phyloP scores from a whole-genome alignment of 805 yeast species.

The Hanseniaspora lachancei region DNA sequence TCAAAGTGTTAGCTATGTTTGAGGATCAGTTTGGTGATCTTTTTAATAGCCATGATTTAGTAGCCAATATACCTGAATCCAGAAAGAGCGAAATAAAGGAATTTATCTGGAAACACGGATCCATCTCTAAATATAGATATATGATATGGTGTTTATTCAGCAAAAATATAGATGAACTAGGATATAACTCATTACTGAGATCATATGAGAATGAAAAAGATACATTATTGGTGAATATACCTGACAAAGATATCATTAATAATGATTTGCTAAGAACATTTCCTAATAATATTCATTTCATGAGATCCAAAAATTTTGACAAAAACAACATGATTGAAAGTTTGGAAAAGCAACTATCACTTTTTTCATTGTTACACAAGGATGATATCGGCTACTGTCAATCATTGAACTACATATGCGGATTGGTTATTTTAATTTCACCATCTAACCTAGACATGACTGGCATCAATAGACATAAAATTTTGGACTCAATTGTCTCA shows the following conservation, averaged over 20 bases:
- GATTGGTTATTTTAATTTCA: conserved; percentile 57
- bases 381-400: conserved; percentile 81
- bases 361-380: conserved; percentile 2
- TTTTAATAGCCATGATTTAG: neutral
- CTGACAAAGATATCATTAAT: conserved; percentile 82
- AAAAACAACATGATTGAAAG: conserved; percentile 4
- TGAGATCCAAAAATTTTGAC: conserved; percentile 26
- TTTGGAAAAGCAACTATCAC: conserved; percentile 1
- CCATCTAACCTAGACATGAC: neutral
- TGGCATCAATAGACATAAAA: neutral
- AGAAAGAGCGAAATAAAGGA: neutral
- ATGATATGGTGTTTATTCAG: neutral
- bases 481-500: neutral
- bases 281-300: conserved; percentile 81
- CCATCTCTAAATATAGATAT: conserved; percentile 3
- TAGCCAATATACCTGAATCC: neutral
- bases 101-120: neutral
- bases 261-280: conserved; percentile 87
- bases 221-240: conserved; percentile 10
- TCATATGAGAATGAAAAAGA: conserved; percentile 1
- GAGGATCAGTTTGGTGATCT: neutral
- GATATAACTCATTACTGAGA: neutral
- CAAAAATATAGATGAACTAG: neutral
- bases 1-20: neutral
- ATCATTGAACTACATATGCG: conserved; percentile 84